Conservation (phyloP, 2,329 filamentous ascomycete species). For the Golovinomyces cichoracearum region DNA sequence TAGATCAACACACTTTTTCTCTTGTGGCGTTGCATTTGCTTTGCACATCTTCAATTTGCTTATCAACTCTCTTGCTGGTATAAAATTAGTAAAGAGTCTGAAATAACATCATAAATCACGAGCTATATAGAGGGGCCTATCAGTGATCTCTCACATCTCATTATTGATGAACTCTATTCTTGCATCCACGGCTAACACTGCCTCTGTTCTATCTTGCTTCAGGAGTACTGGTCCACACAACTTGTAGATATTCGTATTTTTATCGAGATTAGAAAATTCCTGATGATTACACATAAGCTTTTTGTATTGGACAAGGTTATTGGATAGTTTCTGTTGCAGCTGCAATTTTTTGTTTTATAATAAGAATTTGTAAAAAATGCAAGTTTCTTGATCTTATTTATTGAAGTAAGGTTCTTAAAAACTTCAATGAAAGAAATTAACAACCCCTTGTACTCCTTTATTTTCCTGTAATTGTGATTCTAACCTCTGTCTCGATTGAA, state of each 20-base stretch:
- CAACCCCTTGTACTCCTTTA: slow-evolving; percentile 54
- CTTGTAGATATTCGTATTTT: slow-evolving; percentile 71
- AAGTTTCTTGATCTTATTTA: too few relatives aligned
- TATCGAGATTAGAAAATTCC: slow-evolving; percentile 63
- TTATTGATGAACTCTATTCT: slow-evolving; percentile 77
- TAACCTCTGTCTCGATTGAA: slow-evolving; percentile 66
- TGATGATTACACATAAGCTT: slow-evolving; percentile 15
- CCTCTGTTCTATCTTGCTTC: slow-evolving; percentile 83
- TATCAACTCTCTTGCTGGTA: slow-evolving; percentile 36
- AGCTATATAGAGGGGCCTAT: too few relatives aligned
- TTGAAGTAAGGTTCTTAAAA: too few relatives aligned
- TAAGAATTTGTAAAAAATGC: too few relatives aligned
- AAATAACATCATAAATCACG: background rate
- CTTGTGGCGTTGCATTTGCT: slow-evolving; percentile 38
- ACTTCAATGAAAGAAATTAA: background rate
- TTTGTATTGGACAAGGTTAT: too few relatives aligned
- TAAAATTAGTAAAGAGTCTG: slow-evolving; percentile 3
- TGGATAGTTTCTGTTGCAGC: too few relatives aligned
- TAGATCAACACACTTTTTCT: slow-evolving; percentile 32
- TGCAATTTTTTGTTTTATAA: too few relatives aligned
- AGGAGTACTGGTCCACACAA: slow-evolving; percentile 74
- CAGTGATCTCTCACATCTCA: slow-evolving; percentile 69
- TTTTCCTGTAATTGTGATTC: slow-evolving; percentile 92
- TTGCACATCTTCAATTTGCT: slow-evolving; percentile 36
- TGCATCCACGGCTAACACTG: slow-evolving; percentile 70